Base-by-base conservation (phyloP, 192 early-diverging fungal species). In the Coemansia sp. region DNA sequence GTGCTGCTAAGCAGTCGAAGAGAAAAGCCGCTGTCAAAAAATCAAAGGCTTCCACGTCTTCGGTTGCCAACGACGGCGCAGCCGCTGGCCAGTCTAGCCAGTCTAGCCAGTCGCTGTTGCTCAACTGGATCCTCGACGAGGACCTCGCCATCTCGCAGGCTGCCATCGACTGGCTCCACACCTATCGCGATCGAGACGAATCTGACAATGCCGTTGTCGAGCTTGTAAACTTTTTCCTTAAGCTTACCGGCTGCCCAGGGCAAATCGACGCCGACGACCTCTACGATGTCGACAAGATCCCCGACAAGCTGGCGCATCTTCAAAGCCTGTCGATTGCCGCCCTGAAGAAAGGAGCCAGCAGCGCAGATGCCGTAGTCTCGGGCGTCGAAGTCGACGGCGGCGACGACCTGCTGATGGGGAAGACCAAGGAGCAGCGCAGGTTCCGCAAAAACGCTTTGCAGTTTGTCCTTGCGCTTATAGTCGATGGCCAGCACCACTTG, bases 321-420 rank as follows among this genome's bases (percentile, higher is more conserved):
- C 85, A 92, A 58, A 34, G 19, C 19, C 68, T 71, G 59, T 63
- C 55, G 20, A 53, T 70, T 13, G 54, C 69, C 0, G 67, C 71
- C 16, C 65, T 82, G 22, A 74, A 67, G 53, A 52, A 53, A 14
- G 64, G 62, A 8, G 47, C 46, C 2, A 36, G n/a, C 39, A 32
- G 25, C 22, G 24, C 8, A 35, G 45, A 10, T 16, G 62, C 18
- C 24, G 62, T 6, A 35, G 55, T 35, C 10, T 3, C 35, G 47
- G 39, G 18, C 46, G 35, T 46, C 66, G 71, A 69, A 82, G 66
- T 71, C 58, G 45, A 73, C 67, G 35, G 66, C 67, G 36, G 54
- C 29, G 91, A 94, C 27, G 95, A 95, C 65, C 87, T 94, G 24
- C 81, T 98, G 57, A 81, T 89, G 25, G 89, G 88, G 2, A 89